A percentile compares a stretch with the other conserved stretches of the same genome.
These are phyloP conservation scores for Trichoderma sp. DNA, from an alignment of 2,329 filamentous ascomycete genomes.

Conservation along the genomic window DNA sequence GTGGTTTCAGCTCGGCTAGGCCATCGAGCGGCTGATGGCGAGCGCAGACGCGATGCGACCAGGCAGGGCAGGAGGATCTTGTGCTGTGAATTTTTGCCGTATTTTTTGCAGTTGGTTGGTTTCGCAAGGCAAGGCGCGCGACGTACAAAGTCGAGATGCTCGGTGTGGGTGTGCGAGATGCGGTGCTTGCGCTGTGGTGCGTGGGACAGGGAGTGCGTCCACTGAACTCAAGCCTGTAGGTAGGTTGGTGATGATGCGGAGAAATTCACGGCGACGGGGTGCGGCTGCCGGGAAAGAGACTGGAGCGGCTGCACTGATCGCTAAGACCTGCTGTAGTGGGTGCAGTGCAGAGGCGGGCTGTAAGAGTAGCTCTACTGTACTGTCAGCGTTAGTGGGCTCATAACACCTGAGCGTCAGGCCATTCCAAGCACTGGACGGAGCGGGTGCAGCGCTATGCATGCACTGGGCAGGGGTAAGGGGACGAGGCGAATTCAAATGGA, in stretches of 20 bases:
- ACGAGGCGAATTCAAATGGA: background rate
- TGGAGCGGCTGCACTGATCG: background rate
- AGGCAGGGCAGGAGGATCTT: background rate
- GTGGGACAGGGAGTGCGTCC: constrained; percentile 24
- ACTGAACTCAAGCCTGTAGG: constrained; percentile 4
- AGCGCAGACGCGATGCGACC: constrained; percentile 22
- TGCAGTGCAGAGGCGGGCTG: background rate
- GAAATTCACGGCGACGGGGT: constrained; percentile 29
- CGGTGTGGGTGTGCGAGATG: constrained; percentile 21
- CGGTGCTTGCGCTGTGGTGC: constrained; percentile 22
- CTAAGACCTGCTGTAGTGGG: background rate
- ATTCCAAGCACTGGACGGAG: constrained; percentile 13
- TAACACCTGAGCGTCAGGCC: constrained; percentile 16
- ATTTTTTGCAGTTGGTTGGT: background rate
- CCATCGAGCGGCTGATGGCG: constrained; percentile 33
- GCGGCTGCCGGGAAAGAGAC: constrained; percentile 24
- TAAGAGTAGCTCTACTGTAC: background rate
- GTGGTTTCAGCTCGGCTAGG: constrained; percentile 39
- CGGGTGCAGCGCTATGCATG: constrained; percentile 13
- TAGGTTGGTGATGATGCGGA: constrained; percentile 28
- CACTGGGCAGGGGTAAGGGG: constrained; percentile 12
- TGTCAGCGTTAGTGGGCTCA: constrained; percentile 17
- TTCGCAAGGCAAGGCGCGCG: constrained; percentile 13
- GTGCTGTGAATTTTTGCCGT: background rate
- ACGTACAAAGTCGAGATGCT: constrained; percentile 16